phyloP scores from a whole-genome alignment of 106 monocot species.

The Posidonia australis region DNA sequence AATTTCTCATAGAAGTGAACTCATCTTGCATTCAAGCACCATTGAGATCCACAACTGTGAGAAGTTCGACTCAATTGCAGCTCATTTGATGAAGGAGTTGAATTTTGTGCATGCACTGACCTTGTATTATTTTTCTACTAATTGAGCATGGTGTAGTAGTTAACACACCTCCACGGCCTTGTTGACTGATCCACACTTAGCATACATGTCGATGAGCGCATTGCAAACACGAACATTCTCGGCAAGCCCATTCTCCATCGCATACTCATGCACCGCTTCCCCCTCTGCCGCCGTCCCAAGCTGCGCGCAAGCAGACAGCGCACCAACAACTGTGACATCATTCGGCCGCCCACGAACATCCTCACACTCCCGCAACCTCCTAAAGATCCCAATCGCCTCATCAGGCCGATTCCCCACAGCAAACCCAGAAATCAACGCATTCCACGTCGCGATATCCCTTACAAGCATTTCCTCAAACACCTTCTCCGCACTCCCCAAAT shows the following conservation, averaged over 20 bases:
- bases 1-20: no score
- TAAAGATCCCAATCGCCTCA: constrained; percentile 48
- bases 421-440: constrained; percentile 56
- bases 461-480: constrained; percentile 71
- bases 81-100: no score
- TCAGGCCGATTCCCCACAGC: constrained; percentile 33
- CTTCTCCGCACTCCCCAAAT: constrained; percentile 25
- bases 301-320: constrained; percentile 70
- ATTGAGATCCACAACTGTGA: no score
- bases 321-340: constrained; percentile 55
- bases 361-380: constrained; percentile 10
- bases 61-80: no score
- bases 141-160: no score
- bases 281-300: constrained; percentile 48
- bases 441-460: constrained; percentile 74
- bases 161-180: constrained; percentile 35
- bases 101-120: no score
- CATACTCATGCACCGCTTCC: constrained; percentile 23
- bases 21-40: no score
- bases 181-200: constrained; percentile 63
- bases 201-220: constrained; percentile 69
- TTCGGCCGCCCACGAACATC: constrained; percentile 33
- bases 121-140: no score
- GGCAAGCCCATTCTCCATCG: constrained; percentile 17
- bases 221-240: constrained; percentile 37